Conservation (phyloP, 176 grass and related monocot genomes). For the Eleusine coracana region DNA sequence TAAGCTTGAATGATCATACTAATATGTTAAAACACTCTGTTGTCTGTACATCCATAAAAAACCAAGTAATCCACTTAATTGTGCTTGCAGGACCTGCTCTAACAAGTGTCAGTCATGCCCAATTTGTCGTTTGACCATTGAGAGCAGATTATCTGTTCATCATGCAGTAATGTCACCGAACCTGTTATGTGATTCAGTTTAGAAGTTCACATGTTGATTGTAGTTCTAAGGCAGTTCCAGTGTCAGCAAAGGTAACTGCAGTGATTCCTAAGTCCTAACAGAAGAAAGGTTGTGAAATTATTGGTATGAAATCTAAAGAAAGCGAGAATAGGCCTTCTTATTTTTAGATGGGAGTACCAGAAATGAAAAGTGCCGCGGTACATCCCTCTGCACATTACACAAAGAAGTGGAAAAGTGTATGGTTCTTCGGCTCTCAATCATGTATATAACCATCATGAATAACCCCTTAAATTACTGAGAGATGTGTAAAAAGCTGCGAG, state of each 20-base stretch:
- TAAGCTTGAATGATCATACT: conserved; percentile 36
- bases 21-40: not conserved
- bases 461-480: not conserved
- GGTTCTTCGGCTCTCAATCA: not conserved
- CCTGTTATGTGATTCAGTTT: conserved; percentile 30
- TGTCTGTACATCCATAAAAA: not conserved
- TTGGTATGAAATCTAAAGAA: conserved; percentile 12
- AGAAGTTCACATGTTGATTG: conserved; percentile 31
- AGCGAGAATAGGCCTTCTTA: not conserved
- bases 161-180: conserved; percentile 33
- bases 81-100: conserved; percentile 50
- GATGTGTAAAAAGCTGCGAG: not conserved
- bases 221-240: not conserved
- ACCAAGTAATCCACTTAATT: conserved; percentile 11
- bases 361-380: not conserved
- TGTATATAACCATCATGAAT: conserved; percentile 5
- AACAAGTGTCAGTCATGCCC: conserved; percentile 58
- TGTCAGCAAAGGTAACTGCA: not conserved
- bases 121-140: conserved; percentile 57
- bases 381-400: not conserved
- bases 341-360: not conserved
- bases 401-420: not conserved
- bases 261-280: not conserved
- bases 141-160: conserved; percentile 42
- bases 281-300: conserved; percentile 24